A percentile compares a stretch with the other conserved stretches of the same genome.
These are phyloP conservation scores for Phytophthora palmivora DNA, from an alignment of 352 stramenopile species.

Conservation along the genomic window DNA sequence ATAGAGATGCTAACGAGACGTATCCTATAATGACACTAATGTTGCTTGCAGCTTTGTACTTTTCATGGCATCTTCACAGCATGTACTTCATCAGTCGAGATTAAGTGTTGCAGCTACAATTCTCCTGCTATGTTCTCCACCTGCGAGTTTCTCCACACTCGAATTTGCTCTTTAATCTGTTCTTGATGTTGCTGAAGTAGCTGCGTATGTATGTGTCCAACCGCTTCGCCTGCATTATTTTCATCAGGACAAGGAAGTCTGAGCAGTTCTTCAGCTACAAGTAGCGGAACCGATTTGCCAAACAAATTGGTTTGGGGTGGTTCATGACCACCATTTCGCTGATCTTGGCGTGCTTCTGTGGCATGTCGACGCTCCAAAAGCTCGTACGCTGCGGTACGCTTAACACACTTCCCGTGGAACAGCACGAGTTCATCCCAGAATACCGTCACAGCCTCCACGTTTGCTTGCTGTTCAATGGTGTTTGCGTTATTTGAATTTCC, in stretches of 20 bases:
- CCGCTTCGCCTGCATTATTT: not conserved
- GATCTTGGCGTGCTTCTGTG: conserved; percentile 31
- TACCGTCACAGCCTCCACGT: not conserved
- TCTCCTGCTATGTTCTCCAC: not conserved
- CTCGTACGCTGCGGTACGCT: conserved; percentile 36
- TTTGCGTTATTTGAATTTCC: conserved; percentile 12
- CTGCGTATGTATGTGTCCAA: conserved; percentile 4
- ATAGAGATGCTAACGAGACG: conserved; percentile 16
- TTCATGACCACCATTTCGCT: not conserved
- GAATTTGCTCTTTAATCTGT: conserved; percentile 22
- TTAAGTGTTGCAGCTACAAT: not conserved
- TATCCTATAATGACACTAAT: conserved; percentile 1
- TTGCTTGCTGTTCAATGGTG: not conserved
- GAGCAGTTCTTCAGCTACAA: conserved; percentile 36
- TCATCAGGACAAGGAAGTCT: conserved; percentile 13
- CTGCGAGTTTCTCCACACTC: conserved; percentile 14
- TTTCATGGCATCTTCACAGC: not conserved
- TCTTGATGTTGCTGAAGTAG: conserved; percentile 12
- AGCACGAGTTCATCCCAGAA: conserved; percentile 61
- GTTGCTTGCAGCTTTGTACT: no score
- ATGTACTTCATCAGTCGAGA: no score
- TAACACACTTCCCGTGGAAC: conserved; percentile 44
- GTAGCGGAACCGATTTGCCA: conserved; percentile 27
- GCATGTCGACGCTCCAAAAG: conserved; percentile 53
- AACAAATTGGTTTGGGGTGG: conserved; percentile 45